Conservation (phyloP, 2,329 filamentous ascomycete species). For the Fusarium guadeloupense region DNA sequence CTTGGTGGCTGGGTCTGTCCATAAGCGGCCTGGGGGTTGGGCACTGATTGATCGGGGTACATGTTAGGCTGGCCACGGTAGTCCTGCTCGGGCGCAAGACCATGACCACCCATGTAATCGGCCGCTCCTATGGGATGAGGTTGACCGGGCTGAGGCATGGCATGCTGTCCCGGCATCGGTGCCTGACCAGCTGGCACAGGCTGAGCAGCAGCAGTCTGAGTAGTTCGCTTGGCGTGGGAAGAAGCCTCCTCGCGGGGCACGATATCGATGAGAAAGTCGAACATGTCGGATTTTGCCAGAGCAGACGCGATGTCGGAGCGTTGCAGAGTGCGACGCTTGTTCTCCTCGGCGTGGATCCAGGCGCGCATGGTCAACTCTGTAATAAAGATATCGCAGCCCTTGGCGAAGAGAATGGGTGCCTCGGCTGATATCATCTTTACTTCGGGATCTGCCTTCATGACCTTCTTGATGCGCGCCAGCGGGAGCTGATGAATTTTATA, state of each 20-base stretch:
- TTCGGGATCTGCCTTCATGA: constrained; percentile 99
- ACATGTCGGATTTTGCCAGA: constrained; percentile 98
- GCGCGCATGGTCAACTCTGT: constrained; percentile 98
- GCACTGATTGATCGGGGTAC: constrained; percentile 82
- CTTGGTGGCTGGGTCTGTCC: constrained; percentile 73
- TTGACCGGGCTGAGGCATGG: constrained; percentile 65
- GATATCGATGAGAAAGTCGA: constrained; percentile 99
- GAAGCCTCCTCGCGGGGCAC: constrained; percentile 94
- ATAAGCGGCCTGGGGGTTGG: constrained; percentile 75
- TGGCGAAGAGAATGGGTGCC: constrained; percentile 96
- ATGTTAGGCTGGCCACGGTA: constrained; percentile 83
- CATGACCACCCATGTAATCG: constrained; percentile 72
- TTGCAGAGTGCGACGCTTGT: constrained; percentile 95
- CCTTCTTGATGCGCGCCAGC: constrained; percentile 98
- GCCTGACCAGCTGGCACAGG: constrained; percentile 59
- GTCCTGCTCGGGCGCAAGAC: constrained; percentile 74
- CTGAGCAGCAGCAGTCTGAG: constrained; percentile 57
- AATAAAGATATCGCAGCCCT: constrained; percentile 99
- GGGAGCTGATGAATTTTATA: constrained; percentile 98
- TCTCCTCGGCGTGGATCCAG: constrained; percentile 99
- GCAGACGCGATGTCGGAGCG: constrained; percentile 96
- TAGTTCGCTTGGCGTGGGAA: constrained; percentile 81
- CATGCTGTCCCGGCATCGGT: constrained; percentile 63
- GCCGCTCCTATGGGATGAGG: constrained; percentile 67
- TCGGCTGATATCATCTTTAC: constrained; percentile 99